These are phyloP conservation scores for Penicillium dipodomyicola DNA, from an alignment of 495 filamentous ascomycete species.

Conservation along the genomic window DNA sequence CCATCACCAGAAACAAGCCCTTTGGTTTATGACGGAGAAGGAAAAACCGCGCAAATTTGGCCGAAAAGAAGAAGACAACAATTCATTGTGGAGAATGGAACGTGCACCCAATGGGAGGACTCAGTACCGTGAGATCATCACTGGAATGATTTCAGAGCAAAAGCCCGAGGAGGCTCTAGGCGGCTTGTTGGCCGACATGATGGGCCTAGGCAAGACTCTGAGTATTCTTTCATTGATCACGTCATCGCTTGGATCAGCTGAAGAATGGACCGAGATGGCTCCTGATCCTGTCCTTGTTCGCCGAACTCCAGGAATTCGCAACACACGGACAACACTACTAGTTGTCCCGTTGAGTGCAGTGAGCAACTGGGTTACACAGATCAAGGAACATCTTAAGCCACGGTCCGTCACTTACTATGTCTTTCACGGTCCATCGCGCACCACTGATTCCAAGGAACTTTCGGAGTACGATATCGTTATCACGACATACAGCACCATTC, in stretches of 20 bases:
- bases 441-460: slow-evolving; percentile 63
- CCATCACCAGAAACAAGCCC: slow-evolving; percentile 85
- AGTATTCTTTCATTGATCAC: slow-evolving; percentile 78
- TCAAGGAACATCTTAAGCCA: slow-evolving; percentile 71
- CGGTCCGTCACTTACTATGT: slow-evolving; percentile 64
- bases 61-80: slow-evolving; percentile 55
- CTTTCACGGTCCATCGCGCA: slow-evolving; percentile 79
- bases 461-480: slow-evolving; percentile 78
- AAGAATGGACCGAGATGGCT: slow-evolving; percentile 46
- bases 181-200: slow-evolving; percentile 96
- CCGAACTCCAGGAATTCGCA: slow-evolving; percentile 52
- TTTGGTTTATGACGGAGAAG: slow-evolving; percentile 83
- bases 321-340: slow-evolving; percentile 78
- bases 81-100: slow-evolving; percentile 71
- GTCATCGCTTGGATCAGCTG: slow-evolving; percentile 57
- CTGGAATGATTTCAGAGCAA: slow-evolving; percentile 58
- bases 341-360: slow-evolving; percentile 88
- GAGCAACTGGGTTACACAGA: slow-evolving; percentile 88
- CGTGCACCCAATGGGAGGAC: slow-evolving; percentile 50
- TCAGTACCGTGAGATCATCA: slow-evolving; percentile 79
- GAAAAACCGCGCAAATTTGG: slow-evolving; percentile 62
- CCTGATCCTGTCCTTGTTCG: slow-evolving; percentile 32
- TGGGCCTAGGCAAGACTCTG: slow-evolving; percentile 94
- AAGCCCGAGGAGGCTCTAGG: slow-evolving; percentile 71
- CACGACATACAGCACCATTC: slow-evolving; percentile 86